These are phyloP conservation scores for Auricularia sp. DNA, from an alignment of 768 basidiomycete species.

Conservation along the genomic window DNA sequence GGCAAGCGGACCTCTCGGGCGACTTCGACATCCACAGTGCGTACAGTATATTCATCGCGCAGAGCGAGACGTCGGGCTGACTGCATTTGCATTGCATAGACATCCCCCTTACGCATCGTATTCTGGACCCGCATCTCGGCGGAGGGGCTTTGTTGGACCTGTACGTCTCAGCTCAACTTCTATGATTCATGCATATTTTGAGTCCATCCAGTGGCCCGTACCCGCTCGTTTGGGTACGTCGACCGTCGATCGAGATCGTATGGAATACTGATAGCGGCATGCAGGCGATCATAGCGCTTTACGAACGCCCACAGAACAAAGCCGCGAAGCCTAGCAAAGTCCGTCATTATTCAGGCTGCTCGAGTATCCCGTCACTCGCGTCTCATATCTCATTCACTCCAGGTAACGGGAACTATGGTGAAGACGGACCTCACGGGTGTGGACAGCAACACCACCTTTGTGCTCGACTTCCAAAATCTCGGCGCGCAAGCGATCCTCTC, in stretches of 20 bases:
- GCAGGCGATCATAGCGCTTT: constrained; percentile 67
- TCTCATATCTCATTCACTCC: constrained; percentile 30
- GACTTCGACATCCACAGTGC: constrained; percentile 58
- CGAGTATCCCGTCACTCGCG: not conserved
- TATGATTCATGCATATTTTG: not conserved
- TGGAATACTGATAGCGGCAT: constrained; percentile 9
- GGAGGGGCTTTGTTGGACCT: constrained; percentile 80
- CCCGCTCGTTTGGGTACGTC: constrained; percentile 63
- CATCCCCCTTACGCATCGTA: constrained; percentile 57
- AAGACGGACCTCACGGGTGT: constrained; percentile 71
- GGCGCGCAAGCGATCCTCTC: constrained; percentile 63
- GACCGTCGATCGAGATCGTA: not conserved
- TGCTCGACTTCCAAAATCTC: constrained; percentile 57
- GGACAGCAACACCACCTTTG: constrained; percentile 68
- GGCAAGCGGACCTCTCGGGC: constrained; percentile 64
- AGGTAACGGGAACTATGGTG: constrained; percentile 57
- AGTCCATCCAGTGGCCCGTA: constrained; percentile 56
- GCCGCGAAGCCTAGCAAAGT: constrained; percentile 14
- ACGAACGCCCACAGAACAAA: constrained; percentile 71
- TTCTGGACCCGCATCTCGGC: constrained; percentile 68
- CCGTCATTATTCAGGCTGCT: not conserved
- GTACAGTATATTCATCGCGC: constrained; percentile 10
- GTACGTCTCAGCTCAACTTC: constrained; percentile 29
- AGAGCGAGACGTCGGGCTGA: not conserved
- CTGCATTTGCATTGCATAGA: constrained; percentile 27